phyloP scores from a whole-genome alignment of 805 yeast genomes.

The Pichia ethanolica region DNA sequence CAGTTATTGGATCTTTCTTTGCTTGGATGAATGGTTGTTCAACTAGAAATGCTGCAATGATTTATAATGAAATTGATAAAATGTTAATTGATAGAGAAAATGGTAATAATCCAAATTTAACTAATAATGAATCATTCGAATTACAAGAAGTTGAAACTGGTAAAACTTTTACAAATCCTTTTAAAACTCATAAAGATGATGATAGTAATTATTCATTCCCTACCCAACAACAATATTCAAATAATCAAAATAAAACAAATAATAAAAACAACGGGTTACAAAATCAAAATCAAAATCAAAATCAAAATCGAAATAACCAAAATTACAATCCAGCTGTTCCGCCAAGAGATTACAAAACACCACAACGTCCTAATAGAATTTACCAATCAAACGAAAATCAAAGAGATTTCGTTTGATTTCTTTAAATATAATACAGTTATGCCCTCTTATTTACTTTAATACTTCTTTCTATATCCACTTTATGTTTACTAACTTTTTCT shows the following conservation, averaged over 20 bases:
- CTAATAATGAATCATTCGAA: background rate
- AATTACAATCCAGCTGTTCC: background rate
- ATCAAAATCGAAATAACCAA: background rate
- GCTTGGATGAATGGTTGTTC: conserved; percentile 82
- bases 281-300: background rate
- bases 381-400: background rate
- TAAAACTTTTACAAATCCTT: background rate
- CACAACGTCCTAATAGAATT: background rate
- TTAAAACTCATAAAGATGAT: too few species aligned
- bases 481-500: too few species aligned
- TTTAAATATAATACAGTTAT: too few species aligned
- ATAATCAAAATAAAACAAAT: too few species aligned
- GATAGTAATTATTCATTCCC: too few species aligned
- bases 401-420: too few species aligned
- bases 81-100: conserved; percentile 13
- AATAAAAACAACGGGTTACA: too few species aligned
- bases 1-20: conserved; percentile 69
- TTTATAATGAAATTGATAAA: conserved; percentile 39
- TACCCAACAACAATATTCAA: too few species aligned
- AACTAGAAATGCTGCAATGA: conserved; percentile 79
- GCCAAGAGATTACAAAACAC: background rate
- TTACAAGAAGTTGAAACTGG: background rate
- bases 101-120: background rate
- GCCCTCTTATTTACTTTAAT: background rate
- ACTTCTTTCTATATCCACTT: too few species aligned